These are phyloP conservation scores for Canariomyces notabilis DNA, from an alignment of 2,329 filamentous ascomycete genomes.

Conservation along the genomic window DNA sequence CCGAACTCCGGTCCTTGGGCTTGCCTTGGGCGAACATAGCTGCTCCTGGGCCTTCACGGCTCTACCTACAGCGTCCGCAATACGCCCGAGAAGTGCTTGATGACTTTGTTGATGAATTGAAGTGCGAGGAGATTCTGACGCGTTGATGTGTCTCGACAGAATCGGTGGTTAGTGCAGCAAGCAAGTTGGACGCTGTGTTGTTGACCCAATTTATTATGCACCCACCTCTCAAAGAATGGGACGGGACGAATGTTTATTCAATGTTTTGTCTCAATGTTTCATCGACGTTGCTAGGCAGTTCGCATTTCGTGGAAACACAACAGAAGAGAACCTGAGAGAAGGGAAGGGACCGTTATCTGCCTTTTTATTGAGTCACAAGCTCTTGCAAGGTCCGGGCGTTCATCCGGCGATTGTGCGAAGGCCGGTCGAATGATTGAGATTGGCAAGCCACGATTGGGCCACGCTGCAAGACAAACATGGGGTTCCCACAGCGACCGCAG, in stretches of 20 bases:
- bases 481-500: constrained; percentile 22
- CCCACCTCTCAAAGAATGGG: neutral
- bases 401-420: constrained; percentile 6
- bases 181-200: neutral
- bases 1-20: constrained; percentile 32
- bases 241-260: constrained; percentile 10
- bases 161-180: constrained; percentile 1
- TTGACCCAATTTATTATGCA: constrained; percentile 3
- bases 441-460: constrained; percentile 18
- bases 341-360: too few species aligned
- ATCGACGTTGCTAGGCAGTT: constrained; percentile 12
- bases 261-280: neutral
- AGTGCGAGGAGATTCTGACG: too few species aligned
- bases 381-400: neutral
- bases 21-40: constrained; percentile 32
- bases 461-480: constrained; percentile 19
- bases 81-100: too few species aligned
- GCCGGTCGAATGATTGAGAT: constrained; percentile 6
- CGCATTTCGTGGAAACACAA: neutral
- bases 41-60: neutral
- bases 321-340: neutral
- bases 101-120: too few species aligned
- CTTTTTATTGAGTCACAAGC: constrained; percentile 13
- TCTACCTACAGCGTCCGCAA: neutral
- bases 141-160: too few species aligned